Evolutionary conservation across 192 early-diverging fungal genomes (phyloP).

Genomic region (Coemansia reversa): DNA sequence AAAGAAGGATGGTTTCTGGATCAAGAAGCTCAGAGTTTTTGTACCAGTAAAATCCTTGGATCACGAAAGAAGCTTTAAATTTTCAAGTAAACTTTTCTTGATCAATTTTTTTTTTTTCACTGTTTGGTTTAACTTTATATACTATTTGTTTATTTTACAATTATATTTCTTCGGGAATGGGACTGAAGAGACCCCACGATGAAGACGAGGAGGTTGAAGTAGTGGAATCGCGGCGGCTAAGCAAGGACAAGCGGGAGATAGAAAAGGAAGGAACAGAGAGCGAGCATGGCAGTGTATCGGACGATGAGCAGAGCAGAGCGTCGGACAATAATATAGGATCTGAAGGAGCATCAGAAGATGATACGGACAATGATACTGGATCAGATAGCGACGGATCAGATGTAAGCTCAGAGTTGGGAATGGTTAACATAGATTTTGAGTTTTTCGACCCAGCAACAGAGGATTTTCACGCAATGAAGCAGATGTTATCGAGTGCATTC

Average conservation of each 20-base stretch:
- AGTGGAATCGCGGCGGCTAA: background rate
- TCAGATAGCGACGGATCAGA: background rate
- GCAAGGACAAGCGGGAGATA: background rate
- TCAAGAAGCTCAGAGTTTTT: background rate
- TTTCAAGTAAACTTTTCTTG: background rate
- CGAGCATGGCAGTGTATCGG: background rate
- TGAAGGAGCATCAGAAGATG: background rate
- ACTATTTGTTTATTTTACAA: background rate
- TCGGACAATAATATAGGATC: background rate
- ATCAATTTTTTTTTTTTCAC: background rate
- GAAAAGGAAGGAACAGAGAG: background rate
- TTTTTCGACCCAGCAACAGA: constrained; percentile 87
- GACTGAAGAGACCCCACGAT: constrained; percentile 25
- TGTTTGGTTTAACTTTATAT: constrained; percentile 10
- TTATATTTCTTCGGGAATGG: constrained; percentile 11
- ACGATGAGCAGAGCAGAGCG: background rate
- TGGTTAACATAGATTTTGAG: constrained; percentile 91
- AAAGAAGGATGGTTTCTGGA: background rate
- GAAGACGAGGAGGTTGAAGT: constrained; percentile 3
- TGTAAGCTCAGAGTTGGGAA: constrained; percentile 1
- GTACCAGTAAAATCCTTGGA: background rate
- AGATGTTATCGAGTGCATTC: constrained; percentile 76
- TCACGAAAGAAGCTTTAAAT: background rate
- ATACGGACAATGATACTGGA: constrained; percentile 4
- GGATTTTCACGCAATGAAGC: constrained; percentile 92